phyloP scores from a whole-genome alignment of 108 stramenopile species.

The Pseudonitzschia multistriata region DNA sequence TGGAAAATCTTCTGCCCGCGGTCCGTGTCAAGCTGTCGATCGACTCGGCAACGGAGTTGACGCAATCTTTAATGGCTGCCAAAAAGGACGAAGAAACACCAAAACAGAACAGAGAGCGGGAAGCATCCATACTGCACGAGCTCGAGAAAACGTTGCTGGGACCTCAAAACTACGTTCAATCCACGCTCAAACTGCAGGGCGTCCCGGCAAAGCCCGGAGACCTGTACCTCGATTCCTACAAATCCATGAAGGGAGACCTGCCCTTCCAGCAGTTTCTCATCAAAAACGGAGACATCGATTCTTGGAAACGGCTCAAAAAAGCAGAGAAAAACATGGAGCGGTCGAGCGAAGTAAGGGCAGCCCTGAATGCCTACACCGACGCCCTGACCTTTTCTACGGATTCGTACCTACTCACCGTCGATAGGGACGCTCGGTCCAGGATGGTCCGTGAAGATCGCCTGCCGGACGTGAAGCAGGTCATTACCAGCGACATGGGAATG shows the following conservation, averaged over 20 bases:
- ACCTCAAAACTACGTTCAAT: slow-evolving; percentile 39
- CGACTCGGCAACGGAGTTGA: slow-evolving; percentile 34
- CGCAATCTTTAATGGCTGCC: background rate
- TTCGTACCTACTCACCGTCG: slow-evolving; percentile 43
- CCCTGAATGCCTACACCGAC: slow-evolving; percentile 56
- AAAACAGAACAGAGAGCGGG: background rate
- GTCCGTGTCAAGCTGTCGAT: slow-evolving; percentile 41
- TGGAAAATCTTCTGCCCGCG: slow-evolving; percentile 47
- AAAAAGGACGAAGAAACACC: background rate
- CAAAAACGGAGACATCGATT: slow-evolving; percentile 50
- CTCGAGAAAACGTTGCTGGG: slow-evolving; percentile 38
- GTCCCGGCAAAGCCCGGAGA: slow-evolving; percentile 33
- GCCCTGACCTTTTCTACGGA: slow-evolving; percentile 49
- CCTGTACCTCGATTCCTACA: slow-evolving; percentile 44
- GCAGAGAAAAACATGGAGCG: slow-evolving; percentile 39
- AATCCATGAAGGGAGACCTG: slow-evolving; percentile 30
- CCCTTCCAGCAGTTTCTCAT: slow-evolving; percentile 47
- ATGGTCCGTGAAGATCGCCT: slow-evolving; percentile 50
- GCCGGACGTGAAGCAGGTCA: slow-evolving; percentile 52
- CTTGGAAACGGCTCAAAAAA: slow-evolving; percentile 57
- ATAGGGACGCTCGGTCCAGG: slow-evolving; percentile 23
- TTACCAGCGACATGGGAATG: slow-evolving; percentile 49
- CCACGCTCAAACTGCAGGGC: background rate
- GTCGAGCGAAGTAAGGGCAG: slow-evolving; percentile 43
- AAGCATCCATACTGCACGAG: slow-evolving; percentile 14